Evolutionary conservation across 1,139 yeast species (phyloP).

Genomic region (Taiozyma sp.): DNA sequence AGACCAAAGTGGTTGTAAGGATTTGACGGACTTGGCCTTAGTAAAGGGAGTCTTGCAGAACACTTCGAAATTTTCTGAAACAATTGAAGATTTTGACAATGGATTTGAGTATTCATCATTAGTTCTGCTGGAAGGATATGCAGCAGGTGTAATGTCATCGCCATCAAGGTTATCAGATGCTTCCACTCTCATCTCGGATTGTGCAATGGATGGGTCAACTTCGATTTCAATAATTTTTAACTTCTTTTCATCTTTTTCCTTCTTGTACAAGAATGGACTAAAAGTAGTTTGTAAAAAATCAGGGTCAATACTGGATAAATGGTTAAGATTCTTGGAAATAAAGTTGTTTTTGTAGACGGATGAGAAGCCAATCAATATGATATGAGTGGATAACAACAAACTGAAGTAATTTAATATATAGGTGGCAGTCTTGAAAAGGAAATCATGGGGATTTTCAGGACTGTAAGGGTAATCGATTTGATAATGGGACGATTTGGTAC

Average conservation of each 20-base stretch:
- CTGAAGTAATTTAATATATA: conserved; percentile 27
- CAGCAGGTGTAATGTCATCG: conserved; percentile 13
- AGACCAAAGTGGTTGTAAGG: conserved; percentile 65
- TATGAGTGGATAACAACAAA: conserved; percentile 36
- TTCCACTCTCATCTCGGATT: conserved; percentile 3
- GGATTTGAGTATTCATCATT: conserved; percentile 23
- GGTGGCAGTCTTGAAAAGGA: conserved; percentile 7
- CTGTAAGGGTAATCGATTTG: background rate
- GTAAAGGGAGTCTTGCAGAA: conserved; percentile 32
- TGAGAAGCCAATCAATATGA: conserved; percentile 35
- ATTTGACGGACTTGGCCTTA: conserved; percentile 20
- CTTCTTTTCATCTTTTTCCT: conserved; percentile 9
- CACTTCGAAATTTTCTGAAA: conserved; percentile 52
- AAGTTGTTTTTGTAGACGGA: conserved; percentile 30
- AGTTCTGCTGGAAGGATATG: conserved; percentile 19
- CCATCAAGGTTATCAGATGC: conserved; percentile 3
- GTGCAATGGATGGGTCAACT: conserved; percentile 4
- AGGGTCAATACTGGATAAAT: conserved; percentile 26
- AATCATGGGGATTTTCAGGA: background rate
- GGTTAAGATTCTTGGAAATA: conserved; percentile 32
- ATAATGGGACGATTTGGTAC: background rate
- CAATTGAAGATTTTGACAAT: conserved; percentile 35
- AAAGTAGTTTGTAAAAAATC: conserved; percentile 1
- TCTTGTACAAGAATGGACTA: conserved; percentile 7
- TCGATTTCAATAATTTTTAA: conserved; percentile 9